Conservation (phyloP, 2,329 filamentous ascomycete species). For the Rhytidhysteron rufulum region DNA sequence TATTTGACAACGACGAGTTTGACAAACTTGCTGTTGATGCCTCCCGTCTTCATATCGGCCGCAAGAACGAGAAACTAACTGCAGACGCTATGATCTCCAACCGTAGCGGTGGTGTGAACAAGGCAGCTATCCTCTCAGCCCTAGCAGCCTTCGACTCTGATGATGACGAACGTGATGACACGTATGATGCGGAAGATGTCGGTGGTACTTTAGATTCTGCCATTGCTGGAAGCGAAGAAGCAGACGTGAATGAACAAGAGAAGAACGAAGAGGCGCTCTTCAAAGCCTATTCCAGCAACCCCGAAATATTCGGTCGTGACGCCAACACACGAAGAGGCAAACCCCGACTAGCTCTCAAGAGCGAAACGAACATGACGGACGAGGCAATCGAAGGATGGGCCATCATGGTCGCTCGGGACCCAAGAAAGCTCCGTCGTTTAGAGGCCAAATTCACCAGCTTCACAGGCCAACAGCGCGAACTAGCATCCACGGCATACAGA, state of each 20-base stretch:
- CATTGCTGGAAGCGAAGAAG: slow-evolving; percentile 45
- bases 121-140: slow-evolving; percentile 83
- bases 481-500: slow-evolving; percentile 62
- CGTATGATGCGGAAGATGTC: slow-evolving; percentile 88
- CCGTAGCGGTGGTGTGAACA: slow-evolving; percentile 62
- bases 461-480: slow-evolving; percentile 60
- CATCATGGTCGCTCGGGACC: slow-evolving; percentile 74
- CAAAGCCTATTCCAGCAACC: slow-evolving; percentile 62
- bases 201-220: slow-evolving; percentile 77
- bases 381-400: slow-evolving; percentile 94
- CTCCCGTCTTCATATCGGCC: slow-evolving; percentile 74
- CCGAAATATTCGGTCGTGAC: slow-evolving; percentile 67
- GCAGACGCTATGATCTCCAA: slow-evolving; percentile 71
- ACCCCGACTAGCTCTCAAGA: slow-evolving; percentile 61
- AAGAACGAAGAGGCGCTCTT: slow-evolving; percentile 70
- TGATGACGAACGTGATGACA: slow-evolving; percentile 95
- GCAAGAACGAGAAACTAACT: slow-evolving; percentile 58
- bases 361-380: slow-evolving; percentile 83
- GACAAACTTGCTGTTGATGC: slow-evolving; percentile 65
- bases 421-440: slow-evolving; percentile 63
- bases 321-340: slow-evolving; percentile 63
- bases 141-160: slow-evolving; percentile 87
- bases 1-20: slow-evolving; percentile 74
- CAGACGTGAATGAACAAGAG: slow-evolving; percentile 54
- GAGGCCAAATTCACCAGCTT: slow-evolving; percentile 68